A percentile compares a stretch with the other conserved stretches of the same genome.
phyloP scores from a whole-genome alignment of 768 basidiomycete species.

The Termitomyces heimii region DNA sequence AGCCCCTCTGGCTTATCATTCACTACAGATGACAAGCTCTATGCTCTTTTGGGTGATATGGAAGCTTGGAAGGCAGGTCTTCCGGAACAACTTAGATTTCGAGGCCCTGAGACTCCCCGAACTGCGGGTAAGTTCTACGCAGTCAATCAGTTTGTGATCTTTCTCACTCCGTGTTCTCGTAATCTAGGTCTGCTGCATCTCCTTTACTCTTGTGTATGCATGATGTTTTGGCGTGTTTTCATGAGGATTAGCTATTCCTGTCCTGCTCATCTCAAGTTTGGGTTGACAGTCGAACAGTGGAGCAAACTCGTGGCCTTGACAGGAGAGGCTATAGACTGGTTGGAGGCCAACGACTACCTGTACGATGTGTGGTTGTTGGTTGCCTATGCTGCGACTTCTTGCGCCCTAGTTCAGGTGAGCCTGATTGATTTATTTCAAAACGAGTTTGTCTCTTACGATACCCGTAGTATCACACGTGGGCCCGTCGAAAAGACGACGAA shows the following conservation, averaged over 20 bases:
- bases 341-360: constrained; percentile 69
- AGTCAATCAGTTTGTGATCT: neutral
- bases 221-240: constrained; percentile 98
- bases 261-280: constrained; percentile 85
- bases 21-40: constrained; percentile 76
- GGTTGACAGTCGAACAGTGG: constrained; percentile 79
- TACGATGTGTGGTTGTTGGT: constrained; percentile 88
- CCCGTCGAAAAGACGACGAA: constrained; percentile 69
- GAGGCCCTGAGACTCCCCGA: constrained; percentile 59
- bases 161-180: constrained; percentile 3
- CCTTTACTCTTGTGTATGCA: constrained; percentile 82
- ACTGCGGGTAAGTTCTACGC: constrained; percentile 50
- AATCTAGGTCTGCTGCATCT: constrained; percentile 82
- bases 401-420: constrained; percentile 84
- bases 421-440: neutral
- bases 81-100: constrained; percentile 74
- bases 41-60: constrained; percentile 56
- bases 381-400: constrained; percentile 82
- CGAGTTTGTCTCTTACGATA: neutral
- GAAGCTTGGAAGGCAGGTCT: constrained; percentile 75
- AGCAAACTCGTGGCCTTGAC: constrained; percentile 64
- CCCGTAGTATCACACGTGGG: constrained; percentile 88
- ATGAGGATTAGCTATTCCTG: constrained; percentile 95
- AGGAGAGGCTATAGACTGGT: constrained; percentile 84
- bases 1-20: constrained; percentile 86